phyloP scores from a whole-genome alignment of 768 basidiomycete genomes.

The Leccinum subtestaceum region DNA sequence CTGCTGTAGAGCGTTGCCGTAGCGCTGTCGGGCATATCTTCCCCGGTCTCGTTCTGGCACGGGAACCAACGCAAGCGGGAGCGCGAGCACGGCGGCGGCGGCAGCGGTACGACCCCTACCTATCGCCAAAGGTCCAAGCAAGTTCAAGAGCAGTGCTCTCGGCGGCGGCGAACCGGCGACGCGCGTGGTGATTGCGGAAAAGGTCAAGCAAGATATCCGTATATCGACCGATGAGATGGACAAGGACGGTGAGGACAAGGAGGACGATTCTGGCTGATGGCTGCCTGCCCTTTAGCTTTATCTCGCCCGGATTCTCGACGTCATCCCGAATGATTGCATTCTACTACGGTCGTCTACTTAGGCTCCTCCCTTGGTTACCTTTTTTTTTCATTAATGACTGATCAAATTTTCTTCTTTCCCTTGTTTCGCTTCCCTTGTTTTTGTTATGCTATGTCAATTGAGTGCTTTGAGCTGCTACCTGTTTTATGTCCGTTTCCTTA shows the following conservation, averaged over 20 bases:
- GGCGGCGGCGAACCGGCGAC: constrained; percentile 35
- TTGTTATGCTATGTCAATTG: neutral
- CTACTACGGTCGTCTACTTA: no score
- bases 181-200: constrained; percentile 38
- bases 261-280: constrained; percentile 17
- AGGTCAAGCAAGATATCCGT: constrained; percentile 23
- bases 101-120: constrained; percentile 9
- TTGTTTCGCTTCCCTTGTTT: neutral
- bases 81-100: neutral
- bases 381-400: no score
- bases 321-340: neutral
- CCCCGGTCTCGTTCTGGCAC: neutral
- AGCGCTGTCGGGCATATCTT: neutral
- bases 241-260: constrained; percentile 35
- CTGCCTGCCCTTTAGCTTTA: neutral
- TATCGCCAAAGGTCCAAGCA: constrained; percentile 43
- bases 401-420: neutral
- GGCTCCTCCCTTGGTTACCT: no score
- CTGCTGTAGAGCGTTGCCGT: constrained; percentile 1
- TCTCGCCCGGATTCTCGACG: neutral
- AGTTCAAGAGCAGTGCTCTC: constrained; percentile 76
- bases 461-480: constrained; percentile 3
- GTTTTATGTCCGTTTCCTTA: neutral
- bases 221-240: constrained; percentile 35
- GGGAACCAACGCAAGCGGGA: neutral